A percentile compares a stretch with the other conserved stretches of the same genome.
phyloP scores from a whole-genome alignment of 179 eudicot genomes.

The Carnegiea gigantea region DNA sequence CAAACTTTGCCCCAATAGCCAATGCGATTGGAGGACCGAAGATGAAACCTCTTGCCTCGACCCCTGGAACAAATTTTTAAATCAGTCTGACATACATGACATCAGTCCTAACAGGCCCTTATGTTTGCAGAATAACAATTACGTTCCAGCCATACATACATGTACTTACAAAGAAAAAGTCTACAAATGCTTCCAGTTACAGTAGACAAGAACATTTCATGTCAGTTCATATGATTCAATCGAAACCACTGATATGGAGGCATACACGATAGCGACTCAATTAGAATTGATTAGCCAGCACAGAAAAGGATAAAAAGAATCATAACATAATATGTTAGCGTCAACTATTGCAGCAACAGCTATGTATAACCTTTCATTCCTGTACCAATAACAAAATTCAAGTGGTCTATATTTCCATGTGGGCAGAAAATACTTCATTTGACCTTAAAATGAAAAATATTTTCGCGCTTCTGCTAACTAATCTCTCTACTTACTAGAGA shows the following conservation, averaged over 20 bases:
- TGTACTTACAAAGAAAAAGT: neutral
- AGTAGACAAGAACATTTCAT: neutral
- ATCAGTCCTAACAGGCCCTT: too few relatives aligned
- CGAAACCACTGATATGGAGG: neutral
- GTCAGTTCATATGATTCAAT: neutral
- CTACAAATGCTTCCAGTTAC: neutral
- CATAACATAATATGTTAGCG: neutral
- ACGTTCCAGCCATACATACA: neutral
- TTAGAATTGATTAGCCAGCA: neutral
- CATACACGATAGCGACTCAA: neutral
- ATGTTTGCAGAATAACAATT: neutral
- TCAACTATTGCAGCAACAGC: too few relatives aligned
- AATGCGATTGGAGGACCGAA: conserved; percentile 91
- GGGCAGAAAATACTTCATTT: neutral
- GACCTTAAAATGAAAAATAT: neutral
- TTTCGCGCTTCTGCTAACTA: neutral
- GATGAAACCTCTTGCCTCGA: conserved; percentile 88
- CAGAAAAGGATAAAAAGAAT: neutral
- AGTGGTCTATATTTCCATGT: neutral
- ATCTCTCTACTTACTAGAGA: neutral
- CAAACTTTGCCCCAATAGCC: conserved; percentile 90
- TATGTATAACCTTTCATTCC: neutral
- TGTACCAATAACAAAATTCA: neutral
- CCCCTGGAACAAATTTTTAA: conserved; percentile 34
- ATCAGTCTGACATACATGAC: conserved; percentile 2